phyloP scores from a whole-genome alignment of 2,329 filamentous ascomycete genomes.

The Fusarium compactum region DNA sequence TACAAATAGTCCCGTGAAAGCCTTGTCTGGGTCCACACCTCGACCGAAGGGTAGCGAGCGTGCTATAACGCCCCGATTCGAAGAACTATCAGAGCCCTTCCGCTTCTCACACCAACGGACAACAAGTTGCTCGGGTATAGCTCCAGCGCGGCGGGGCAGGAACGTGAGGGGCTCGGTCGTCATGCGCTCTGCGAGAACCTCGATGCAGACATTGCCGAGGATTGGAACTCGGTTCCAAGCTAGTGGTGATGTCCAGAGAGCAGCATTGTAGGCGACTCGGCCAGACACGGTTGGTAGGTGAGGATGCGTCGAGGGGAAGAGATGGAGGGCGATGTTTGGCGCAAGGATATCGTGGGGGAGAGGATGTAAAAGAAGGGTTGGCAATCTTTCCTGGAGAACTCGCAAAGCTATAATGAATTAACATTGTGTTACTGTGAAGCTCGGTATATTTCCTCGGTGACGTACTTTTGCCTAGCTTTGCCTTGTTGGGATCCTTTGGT shows the following conservation, averaged over 20 bases:
- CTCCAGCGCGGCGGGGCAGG: constrained; percentile 63
- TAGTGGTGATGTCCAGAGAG: constrained; percentile 94
- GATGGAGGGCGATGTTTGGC: constrained; percentile 76
- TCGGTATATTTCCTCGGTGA: constrained; percentile 12
- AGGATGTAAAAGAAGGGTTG: constrained; percentile 74
- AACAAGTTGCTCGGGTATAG: constrained; percentile 57
- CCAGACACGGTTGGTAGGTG: constrained; percentile 94
- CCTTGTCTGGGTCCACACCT: constrained; percentile 69
- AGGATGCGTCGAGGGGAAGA: constrained; percentile 82
- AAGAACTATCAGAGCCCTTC: constrained; percentile 62
- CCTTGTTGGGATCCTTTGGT: constrained; percentile 66
- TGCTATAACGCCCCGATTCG: constrained; percentile 54
- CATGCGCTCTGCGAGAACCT: constrained; percentile 92
- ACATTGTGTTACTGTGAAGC: neutral
- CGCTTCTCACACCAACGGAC: constrained; percentile 86
- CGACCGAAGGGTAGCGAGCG: constrained; percentile 57
- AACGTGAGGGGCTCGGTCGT: constrained; percentile 68
- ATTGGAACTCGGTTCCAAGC: constrained; percentile 95
- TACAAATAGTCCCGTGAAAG: constrained; percentile 92
- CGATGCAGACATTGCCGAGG: constrained; percentile 87
- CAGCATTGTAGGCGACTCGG: constrained; percentile 89
- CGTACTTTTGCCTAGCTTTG: constrained; percentile 73
- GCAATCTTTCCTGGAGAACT: constrained; percentile 74
- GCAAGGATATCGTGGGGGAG: constrained; percentile 81
- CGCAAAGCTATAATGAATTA: constrained; percentile 64